Evolutionary conservation across 2,329 filamentous ascomycete species (phyloP), one percentile per base, ranked within the genome.

Genomic region (Talaromyces sp.): DNA sequence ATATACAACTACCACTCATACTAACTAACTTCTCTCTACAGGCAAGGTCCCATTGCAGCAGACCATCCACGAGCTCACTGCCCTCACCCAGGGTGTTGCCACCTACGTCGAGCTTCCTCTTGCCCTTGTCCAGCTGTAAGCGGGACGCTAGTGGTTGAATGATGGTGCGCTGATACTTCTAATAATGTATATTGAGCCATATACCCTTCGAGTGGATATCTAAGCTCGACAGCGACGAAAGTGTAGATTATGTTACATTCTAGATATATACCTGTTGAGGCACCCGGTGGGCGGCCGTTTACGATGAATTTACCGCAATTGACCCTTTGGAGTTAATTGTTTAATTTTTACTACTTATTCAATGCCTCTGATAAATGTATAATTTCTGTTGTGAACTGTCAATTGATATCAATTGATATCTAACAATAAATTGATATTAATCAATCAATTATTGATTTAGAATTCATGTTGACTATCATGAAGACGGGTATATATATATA

Each of bases 51-150:
- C 60, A 40, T 47, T 61, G 10, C 44, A 44, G 27, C 56, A 61
- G 33, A 55, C 60, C 27, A 47, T 61, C 10, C n/a, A 27, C 31
- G 56, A 61, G 52, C 56, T 61, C 40, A 59, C 60, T 56, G 50
- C 56, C 42, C 51, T 61, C 42, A 61, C 60, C 9, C 50, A 61
- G 60, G 60, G 60, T 34, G 14, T 61, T 27, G 56, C 60, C 52
- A n/a, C 36, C 23, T 58, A 58, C 30, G 50, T 50, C 50, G 31
- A 50, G 9, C 56, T 61, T 5, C 60, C 60, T 23, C 60, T 61
- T 18, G 57, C 60, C 12, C 50, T 61, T 30, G 34, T 61, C 56
- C 56, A 61, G 50, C 56, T 61, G 44, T 47, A 47, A 47, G 44
- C 44, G n/a, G 18, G 9, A n/a, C 34, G 18, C n/a, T n/a, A 53